Evolutionary conservation across 2,329 filamentous ascomycete species (phyloP).

Genomic region (Dactylellina sp.): DNA sequence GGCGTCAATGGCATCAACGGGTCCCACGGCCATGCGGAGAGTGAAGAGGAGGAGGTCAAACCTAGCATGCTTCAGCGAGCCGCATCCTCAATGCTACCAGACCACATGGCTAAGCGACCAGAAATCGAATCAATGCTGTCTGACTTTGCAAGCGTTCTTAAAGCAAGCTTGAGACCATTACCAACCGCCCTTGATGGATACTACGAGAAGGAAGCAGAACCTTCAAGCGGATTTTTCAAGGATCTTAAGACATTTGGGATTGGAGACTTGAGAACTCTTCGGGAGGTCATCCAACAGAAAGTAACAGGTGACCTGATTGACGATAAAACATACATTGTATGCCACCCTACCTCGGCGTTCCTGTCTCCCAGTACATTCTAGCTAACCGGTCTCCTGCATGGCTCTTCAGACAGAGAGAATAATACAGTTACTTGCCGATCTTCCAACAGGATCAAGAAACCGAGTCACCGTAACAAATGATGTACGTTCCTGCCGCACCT

Average conservation of each 20-base stretch:
- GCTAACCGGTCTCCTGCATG: conserved; percentile 7
- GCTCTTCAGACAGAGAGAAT: conserved; percentile 58
- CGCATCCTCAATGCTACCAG: conserved; percentile 48
- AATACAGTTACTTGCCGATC: conserved; percentile 72
- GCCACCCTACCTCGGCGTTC: conserved; percentile 59
- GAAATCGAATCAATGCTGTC: conserved; percentile 51
- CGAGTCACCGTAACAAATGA: conserved; percentile 73
- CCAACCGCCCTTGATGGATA: conserved; percentile 13
- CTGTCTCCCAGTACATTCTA: too few species aligned
- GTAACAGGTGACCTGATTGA: conserved; percentile 74
- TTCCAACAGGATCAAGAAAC: conserved; percentile 73
- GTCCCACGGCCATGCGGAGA: conserved; percentile 8
- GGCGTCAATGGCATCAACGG: conserved; percentile 13
- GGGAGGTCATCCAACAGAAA: conserved; percentile 72
- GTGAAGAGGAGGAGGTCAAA: conserved; percentile 32
- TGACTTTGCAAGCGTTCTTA: conserved; percentile 41
- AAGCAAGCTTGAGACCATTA: conserved; percentile 41
- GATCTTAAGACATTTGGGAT: conserved; percentile 56
- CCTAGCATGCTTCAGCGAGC: conserved; percentile 43
- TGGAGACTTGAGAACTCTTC: conserved; percentile 73
- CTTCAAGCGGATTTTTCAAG: conserved; percentile 46
- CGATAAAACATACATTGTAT: conserved; percentile 83
- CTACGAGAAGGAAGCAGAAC: conserved; percentile 42
- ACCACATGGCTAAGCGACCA: conserved; percentile 46
- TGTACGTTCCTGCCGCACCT: conserved; percentile 4